A percentile compares a stretch with the other conserved stretches of the same genome.
Evolutionary conservation across 495 filamentous ascomycete species (phyloP).

Genomic region (Durotheca rogersii): DNA sequence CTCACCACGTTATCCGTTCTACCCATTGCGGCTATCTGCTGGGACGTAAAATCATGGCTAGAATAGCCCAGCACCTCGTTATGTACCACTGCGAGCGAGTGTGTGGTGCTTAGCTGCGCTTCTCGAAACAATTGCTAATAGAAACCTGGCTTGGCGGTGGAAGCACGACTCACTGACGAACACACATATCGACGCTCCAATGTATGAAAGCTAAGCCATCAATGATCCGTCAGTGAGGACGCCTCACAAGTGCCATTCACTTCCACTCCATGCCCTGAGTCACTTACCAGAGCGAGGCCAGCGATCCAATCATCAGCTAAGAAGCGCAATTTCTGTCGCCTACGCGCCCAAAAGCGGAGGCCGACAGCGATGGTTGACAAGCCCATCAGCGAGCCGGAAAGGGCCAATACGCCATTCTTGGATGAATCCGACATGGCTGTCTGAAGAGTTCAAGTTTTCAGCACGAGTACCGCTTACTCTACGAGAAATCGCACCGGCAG

Average conservation of each 20-base stretch:
- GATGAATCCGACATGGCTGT: conserved; percentile 16
- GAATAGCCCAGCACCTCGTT: conserved; percentile 9
- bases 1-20: conserved; percentile 3
- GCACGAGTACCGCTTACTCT: too few species aligned
- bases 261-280: not conserved
- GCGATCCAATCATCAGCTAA: conserved; percentile 33
- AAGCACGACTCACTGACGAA: conserved; percentile 3
- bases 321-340: conserved; percentile 10
- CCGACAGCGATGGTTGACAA: conserved; percentile 8
- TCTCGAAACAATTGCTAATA: not conserved
- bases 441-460: not conserved
- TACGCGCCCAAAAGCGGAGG: conserved; percentile 25
- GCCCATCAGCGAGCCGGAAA: conserved; percentile 5
- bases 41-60: conserved; percentile 2
- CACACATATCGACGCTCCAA: conserved; percentile 1
- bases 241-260: too few species aligned
- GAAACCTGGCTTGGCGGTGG: not conserved
- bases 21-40: conserved; percentile 4
- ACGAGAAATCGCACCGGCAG: too few species aligned
- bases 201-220: not conserved
- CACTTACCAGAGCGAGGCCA: conserved; percentile 18
- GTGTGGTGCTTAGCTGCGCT: not conserved
- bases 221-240: not conserved
- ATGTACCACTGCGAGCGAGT: conserved; percentile 3
- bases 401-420: conserved; percentile 9